Base-by-base conservation (phyloP, 2,329 filamentous ascomycete genomes). In the Sclerotinia sclerotiorum region DNA sequence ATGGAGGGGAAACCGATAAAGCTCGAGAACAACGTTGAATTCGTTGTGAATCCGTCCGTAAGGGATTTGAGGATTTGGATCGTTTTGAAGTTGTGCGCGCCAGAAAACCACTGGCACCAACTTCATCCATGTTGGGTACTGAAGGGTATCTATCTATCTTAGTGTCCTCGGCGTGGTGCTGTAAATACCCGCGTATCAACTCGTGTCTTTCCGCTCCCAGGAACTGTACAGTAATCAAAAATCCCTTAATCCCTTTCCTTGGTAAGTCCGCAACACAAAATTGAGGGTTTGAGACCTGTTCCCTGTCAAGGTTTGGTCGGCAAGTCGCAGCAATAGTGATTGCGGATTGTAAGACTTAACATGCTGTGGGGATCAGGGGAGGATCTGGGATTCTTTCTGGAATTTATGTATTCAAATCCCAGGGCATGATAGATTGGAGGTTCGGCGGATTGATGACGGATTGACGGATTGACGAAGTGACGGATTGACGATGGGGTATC, bases 301-400 rank as follows among this genome's bases (percentile, higher is more conserved):
- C 64, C 70, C 70, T 69, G 64, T 68, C 68, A 68, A 61, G 55
- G 56, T 39, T 70, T 55, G 51, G 51, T 71, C 69, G 72, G 71
- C 60, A 72, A 62, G 61, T 61, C 56, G 71, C 71, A 72, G 68
- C 52, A 68, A 54, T 58, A 60, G 46, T 49, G 67, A 65, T 64
- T 68, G 60, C 32, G 29, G 61, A n/a, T 54, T 60, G 62, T 54
- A 42, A 42, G 39, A 42, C 39, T 42, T 42, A 71, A 70, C 71
- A 73, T 73, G 68, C 68, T 70, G 65, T 62, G 64, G 42, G 48
- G 42, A 56, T 58, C 56, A 69, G 63, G 62, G 56, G 62, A 69
- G 48, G 55, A n/a, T 42, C 24, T 44, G 19, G 42, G n/a, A 27
- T 39, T 39, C 5, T n/a, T 60, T 48, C 52, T 52, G n/a, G 54